Conservation (phyloP, 257 asterid species). For the Rehmannia glutinosa region DNA sequence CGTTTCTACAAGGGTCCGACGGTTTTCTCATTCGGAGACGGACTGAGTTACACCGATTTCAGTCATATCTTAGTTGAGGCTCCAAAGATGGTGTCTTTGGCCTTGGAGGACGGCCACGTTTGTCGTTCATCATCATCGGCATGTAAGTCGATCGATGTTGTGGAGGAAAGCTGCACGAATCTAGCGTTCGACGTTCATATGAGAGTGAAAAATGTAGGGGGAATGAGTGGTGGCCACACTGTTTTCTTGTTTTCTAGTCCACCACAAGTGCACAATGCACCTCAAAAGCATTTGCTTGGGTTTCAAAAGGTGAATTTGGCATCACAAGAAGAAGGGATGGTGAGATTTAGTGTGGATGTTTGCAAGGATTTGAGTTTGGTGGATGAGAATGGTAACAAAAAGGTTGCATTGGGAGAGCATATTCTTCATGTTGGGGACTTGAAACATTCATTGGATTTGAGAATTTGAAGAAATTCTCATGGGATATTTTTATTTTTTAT, state of each 20-base stretch:
- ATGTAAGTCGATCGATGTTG: slow-evolving; percentile 41
- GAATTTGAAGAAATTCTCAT: slow-evolving; percentile 23
- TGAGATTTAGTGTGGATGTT: slow-evolving; percentile 47
- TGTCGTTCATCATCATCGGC: slow-evolving; percentile 32
- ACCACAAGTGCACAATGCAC: slow-evolving; percentile 48
- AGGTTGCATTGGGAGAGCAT: slow-evolving; percentile 58
- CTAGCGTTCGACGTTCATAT: slow-evolving; percentile 25
- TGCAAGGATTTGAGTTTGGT: slow-evolving; percentile 70
- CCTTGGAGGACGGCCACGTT: slow-evolving; percentile 36
- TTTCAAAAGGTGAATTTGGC: slow-evolving; percentile 48
- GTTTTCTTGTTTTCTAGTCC: slow-evolving; percentile 49
- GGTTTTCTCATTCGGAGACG: slow-evolving; percentile 61
- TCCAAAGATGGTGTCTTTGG: slow-evolving; percentile 29
- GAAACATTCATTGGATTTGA: slow-evolving; percentile 40
- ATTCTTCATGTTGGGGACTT: slow-evolving; percentile 54
- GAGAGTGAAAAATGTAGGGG: slow-evolving; percentile 48
- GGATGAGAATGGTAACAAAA: slow-evolving; percentile 51
- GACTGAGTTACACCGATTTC: slow-evolving; percentile 54
- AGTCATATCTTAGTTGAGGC: slow-evolving; percentile 30
- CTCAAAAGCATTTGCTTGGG: slow-evolving; percentile 48
- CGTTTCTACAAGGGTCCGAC: slow-evolving; percentile 78
- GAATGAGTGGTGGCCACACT: slow-evolving; percentile 46
- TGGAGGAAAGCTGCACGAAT: slow-evolving; percentile 30
- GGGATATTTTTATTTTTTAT: not conserved
- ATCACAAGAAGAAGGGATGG: slow-evolving; percentile 34